Percentiles rank a stretch among this genome's conserved stretches.
Evolutionary conservation across 768 basidiomycete species (phyloP).

Genomic region (Mycena albidolilacea): DNA sequence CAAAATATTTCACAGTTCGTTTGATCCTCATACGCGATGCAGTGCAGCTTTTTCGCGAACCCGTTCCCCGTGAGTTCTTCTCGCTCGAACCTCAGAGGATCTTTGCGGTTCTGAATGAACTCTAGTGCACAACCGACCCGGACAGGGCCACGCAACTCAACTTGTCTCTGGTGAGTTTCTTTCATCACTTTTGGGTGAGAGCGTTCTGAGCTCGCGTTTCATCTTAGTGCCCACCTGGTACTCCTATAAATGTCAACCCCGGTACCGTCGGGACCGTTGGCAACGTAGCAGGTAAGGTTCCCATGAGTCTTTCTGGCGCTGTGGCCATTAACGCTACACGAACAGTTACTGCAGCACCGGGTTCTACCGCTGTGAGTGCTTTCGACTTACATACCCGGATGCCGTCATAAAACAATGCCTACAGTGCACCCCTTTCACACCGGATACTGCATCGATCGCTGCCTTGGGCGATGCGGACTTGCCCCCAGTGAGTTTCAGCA

Average conservation of each 20-base stretch:
- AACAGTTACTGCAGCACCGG: slow-evolving; percentile 20
- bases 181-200: slow-evolving; percentile 15
- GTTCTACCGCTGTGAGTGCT: slow-evolving; percentile 14
- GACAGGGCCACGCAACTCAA: slow-evolving; percentile 17
- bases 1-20: slow-evolving; percentile 19
- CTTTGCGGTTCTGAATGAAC: slow-evolving; percentile 10
- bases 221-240: slow-evolving; percentile 17
- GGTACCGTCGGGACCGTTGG: slow-evolving; percentile 18
- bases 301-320: slow-evolving; percentile 13
- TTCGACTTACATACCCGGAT: slow-evolving; percentile 13
- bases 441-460: slow-evolving; percentile 20
- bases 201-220: slow-evolving; percentile 15
- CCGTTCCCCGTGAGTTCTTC: slow-evolving; percentile 18
- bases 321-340: slow-evolving; percentile 17
- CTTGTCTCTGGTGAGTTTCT: slow-evolving; percentile 16
- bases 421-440: slow-evolving; percentile 17
- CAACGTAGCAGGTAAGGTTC: slow-evolving; percentile 16
- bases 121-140: slow-evolving; percentile 18
- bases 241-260: slow-evolving; percentile 17
- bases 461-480: slow-evolving; percentile 17
- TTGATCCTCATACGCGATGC: slow-evolving; percentile 16
- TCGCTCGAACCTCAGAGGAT: slow-evolving; percentile 6
- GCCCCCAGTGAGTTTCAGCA: slow-evolving; percentile 11
- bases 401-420: slow-evolving; percentile 9
- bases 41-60: slow-evolving; percentile 17